Evolutionary conservation across 139 green algal species (phyloP).

Genomic region (Picochlorum costavermella): DNA sequence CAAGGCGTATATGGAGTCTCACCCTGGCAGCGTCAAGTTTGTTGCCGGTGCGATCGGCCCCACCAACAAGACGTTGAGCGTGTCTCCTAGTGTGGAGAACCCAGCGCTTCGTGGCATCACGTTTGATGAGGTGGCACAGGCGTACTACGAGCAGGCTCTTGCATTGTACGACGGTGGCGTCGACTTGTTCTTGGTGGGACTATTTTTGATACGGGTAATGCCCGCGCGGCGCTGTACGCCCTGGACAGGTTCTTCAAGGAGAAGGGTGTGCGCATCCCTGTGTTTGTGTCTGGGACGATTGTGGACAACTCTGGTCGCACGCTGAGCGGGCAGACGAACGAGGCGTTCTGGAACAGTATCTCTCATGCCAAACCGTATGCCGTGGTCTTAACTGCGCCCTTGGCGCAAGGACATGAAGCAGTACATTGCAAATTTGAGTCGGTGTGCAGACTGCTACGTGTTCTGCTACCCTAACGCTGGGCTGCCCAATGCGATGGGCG

Average conservation of each 20-base stretch:
- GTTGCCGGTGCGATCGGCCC: constrained; percentile 90
- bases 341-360: constrained; percentile 97
- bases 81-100: constrained; percentile 95
- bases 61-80: constrained; percentile 94
- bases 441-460: constrained; percentile 86
- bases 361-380: constrained; percentile 85
- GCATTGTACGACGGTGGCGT: constrained; percentile 83
- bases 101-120: constrained; percentile 81
- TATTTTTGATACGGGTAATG: constrained; percentile 98
- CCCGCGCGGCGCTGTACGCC: constrained; percentile 90
- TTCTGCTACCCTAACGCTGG: constrained; percentile 98
- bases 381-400: constrained; percentile 96
- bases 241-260: constrained; percentile 89
- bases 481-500: constrained; percentile 96
- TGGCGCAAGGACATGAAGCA: constrained; percentile 89
- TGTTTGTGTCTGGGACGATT: constrained; percentile 96
- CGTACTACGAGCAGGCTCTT: constrained; percentile 87
- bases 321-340: constrained; percentile 94
- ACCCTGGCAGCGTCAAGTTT: constrained; percentile 79
- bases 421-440: constrained; percentile 87
- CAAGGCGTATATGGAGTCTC: constrained; percentile 56
- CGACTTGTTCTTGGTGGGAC: constrained; percentile 95
- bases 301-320: constrained; percentile 91
- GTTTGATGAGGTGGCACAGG: constrained; percentile 90
- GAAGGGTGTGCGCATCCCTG: constrained; percentile 66